Percentiles rank a stretch among this genome's conserved stretches.
These are phyloP conservation scores for Trypanosoma melophagium DNA, from an alignment of 208 protist species.

Conservation along the genomic window DNA sequence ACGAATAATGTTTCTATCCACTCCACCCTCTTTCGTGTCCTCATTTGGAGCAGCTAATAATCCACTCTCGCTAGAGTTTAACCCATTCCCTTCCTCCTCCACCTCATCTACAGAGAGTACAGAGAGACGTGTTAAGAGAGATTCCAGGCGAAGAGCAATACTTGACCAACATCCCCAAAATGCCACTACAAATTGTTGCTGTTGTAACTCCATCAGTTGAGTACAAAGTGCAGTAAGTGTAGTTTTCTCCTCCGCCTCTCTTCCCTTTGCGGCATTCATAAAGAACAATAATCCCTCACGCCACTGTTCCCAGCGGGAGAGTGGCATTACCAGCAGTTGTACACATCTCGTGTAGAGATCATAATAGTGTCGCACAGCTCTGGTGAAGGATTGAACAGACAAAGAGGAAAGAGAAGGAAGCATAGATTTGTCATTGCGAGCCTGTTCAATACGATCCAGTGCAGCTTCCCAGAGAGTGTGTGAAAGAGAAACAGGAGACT, in stretches of 20 bases:
- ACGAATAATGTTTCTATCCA: constrained; percentile 16
- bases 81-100: not conserved
- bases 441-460: constrained; percentile 18
- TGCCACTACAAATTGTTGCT: constrained; percentile 18
- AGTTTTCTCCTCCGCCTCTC: not conserved
- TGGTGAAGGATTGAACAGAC: not conserved
- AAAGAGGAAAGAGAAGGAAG: constrained; percentile 24
- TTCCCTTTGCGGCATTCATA: not conserved
- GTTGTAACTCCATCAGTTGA: constrained; percentile 6
- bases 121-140: constrained; percentile 7
- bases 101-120: not conserved
- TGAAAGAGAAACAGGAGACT: constrained; percentile 13
- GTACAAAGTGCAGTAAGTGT: constrained; percentile 8
- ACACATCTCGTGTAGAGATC: constrained; percentile 32
- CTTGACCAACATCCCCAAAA: constrained; percentile 32
- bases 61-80: not conserved
- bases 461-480: constrained; percentile 5
- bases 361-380: constrained; percentile 45
- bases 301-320: constrained; percentile 39
- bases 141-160: constrained; percentile 18
- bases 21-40: not conserved
- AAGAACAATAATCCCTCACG: constrained; percentile 27
- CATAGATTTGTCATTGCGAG: constrained; percentile 2
- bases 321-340: constrained; percentile 31
- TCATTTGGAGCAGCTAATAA: no score